A percentile compares a stretch with the other conserved stretches of the same genome.
Conservation (phyloP, 306 rosid species). For the Pterocarpus macrocarpus region DNA sequence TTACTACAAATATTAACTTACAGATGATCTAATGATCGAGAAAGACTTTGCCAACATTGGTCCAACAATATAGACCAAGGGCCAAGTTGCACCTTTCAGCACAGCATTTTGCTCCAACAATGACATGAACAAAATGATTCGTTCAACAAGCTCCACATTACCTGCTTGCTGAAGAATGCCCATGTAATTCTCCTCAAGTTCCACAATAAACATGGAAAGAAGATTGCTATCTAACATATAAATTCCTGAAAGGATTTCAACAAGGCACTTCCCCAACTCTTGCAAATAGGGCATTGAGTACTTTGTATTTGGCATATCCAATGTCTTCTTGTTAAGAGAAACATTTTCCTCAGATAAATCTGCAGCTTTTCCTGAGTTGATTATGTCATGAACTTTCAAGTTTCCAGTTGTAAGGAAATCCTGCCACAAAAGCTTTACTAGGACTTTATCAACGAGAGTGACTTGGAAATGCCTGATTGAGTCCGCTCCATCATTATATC, state of each 20-base stretch:
- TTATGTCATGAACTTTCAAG: slow-evolving; percentile 57
- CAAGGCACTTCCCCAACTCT: slow-evolving; percentile 79
- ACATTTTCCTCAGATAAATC: slow-evolving; percentile 54
- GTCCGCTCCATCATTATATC: slow-evolving; percentile 70
- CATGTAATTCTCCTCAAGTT: slow-evolving; percentile 69
- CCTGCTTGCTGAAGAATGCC: slow-evolving; percentile 60
- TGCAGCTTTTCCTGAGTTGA: slow-evolving; percentile 50
- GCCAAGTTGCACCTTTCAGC: slow-evolving; percentile 83
- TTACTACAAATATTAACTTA: slow-evolving; percentile 60
- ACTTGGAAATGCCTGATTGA: slow-evolving; percentile 61
- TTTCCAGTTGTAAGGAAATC: slow-evolving; percentile 62
- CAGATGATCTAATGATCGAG: slow-evolving; percentile 72
- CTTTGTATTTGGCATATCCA: slow-evolving; percentile 50
- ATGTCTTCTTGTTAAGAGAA: slow-evolving; percentile 53
- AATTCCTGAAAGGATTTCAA: slow-evolving; percentile 74
- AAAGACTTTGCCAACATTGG: slow-evolving; percentile 81
- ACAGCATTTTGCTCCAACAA: slow-evolving; percentile 75
- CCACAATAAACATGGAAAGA: slow-evolving; percentile 62
- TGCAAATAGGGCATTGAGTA: slow-evolving; percentile 70
- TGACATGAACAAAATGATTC: slow-evolving; percentile 66
- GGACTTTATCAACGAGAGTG: slow-evolving; percentile 65
- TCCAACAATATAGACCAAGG: slow-evolving; percentile 82
- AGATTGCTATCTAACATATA: slow-evolving; percentile 61
- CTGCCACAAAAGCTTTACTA: slow-evolving; percentile 80
- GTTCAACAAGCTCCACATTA: slow-evolving; percentile 62